phyloP scores from a whole-genome alignment of 768 basidiomycete genomes.

The Collybia sordida region DNA sequence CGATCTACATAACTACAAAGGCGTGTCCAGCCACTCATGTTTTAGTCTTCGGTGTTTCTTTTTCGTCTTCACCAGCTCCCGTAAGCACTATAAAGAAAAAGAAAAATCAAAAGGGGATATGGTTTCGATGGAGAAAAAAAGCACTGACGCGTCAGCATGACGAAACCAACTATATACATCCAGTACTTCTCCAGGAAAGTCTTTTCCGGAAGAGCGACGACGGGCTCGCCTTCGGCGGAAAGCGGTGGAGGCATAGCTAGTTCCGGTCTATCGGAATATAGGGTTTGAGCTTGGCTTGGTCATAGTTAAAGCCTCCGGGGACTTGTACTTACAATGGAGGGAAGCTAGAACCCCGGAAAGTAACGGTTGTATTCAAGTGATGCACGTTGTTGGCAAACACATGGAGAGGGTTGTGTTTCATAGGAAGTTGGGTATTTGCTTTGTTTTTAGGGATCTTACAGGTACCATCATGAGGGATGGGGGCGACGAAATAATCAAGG shows the following conservation, averaged over 20 bases:
- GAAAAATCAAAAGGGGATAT: not conserved
- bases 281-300: too few species aligned
- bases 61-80: constrained; percentile 40
- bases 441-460: constrained; percentile 46
- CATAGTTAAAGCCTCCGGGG: too few species aligned
- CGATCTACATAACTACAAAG: not conserved
- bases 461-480: constrained; percentile 66
- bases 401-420: constrained; percentile 23
- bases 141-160: constrained; percentile 59
- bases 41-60: constrained; percentile 11
- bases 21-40: constrained; percentile 5
- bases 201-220: constrained; percentile 65
- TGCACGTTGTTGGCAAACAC: constrained; percentile 24
- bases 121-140: not conserved
- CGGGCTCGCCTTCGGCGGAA: constrained; percentile 62
- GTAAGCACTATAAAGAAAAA: constrained; percentile 20
- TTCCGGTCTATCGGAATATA: constrained; percentile 50
- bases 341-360: constrained; percentile 39
- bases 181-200: constrained; percentile 88
- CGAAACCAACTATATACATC: constrained; percentile 69
- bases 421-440: constrained; percentile 13
- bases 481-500: constrained; percentile 70
- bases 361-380: constrained; percentile 52
- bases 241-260: constrained; percentile 68
- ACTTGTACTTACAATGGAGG: constrained; percentile 56